These are phyloP conservation scores for Paecilomyces dactylethromorphus DNA, from an alignment of 2,329 filamentous ascomycete species.

Conservation along the genomic window DNA sequence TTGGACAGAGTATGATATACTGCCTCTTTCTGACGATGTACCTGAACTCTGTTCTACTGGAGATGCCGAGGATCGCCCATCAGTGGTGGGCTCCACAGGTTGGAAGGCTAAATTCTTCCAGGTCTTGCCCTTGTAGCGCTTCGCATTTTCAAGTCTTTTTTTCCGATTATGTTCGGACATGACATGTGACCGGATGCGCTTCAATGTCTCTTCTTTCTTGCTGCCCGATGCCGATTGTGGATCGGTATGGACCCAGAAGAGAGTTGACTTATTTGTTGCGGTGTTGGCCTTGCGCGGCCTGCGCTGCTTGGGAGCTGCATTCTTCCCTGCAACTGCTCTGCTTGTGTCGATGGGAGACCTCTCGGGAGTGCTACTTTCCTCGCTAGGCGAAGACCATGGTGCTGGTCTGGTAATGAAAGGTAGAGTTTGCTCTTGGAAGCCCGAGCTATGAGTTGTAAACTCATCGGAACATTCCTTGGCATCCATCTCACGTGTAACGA, in stretches of 20 bases:
- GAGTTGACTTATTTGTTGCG: constrained; percentile 24
- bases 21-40: background rate
- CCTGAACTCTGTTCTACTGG: background rate
- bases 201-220: constrained; percentile 32
- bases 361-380: background rate
- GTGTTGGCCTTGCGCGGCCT: constrained; percentile 27
- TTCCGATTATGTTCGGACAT: constrained; percentile 39
- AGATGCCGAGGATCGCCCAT: constrained; percentile 1
- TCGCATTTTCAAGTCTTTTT: constrained; percentile 31
- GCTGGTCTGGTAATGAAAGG: constrained; percentile 3
- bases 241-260: constrained; percentile 36
- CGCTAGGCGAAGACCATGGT: background rate
- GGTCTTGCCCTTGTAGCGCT: constrained; percentile 31
- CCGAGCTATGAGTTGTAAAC: background rate
- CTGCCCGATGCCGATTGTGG: constrained; percentile 29
- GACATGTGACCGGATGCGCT: constrained; percentile 37
- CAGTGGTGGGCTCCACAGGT: constrained; percentile 16
- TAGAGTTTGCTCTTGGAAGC: background rate
- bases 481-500: background rate
- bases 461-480: background rate
- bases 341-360: constrained; percentile 3
- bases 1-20: background rate
- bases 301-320: constrained; percentile 23
- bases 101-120: constrained; percentile 32
- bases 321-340: constrained; percentile 10